phyloP scores from a whole-genome alignment of 305 asterid species.

The Fraxinus angustifolia region DNA sequence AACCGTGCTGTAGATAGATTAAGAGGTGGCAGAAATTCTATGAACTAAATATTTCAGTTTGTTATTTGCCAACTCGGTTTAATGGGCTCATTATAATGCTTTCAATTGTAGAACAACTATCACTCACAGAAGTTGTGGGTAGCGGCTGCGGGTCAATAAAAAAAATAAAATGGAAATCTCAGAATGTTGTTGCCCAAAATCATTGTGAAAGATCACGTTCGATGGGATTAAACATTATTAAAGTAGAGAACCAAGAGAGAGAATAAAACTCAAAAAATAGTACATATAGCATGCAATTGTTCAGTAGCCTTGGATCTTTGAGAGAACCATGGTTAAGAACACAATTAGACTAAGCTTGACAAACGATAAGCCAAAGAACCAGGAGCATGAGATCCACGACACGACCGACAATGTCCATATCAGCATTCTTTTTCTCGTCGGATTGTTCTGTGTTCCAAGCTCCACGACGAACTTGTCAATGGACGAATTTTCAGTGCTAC shows the following conservation, averaged over 20 bases:
- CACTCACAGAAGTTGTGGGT: background rate
- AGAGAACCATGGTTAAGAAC: conserved; percentile 33
- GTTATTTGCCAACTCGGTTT: background rate
- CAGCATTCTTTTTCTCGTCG: conserved; percentile 17
- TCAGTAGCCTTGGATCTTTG: conserved; percentile 34
- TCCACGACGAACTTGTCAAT: conserved; percentile 24
- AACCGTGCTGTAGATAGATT: background rate
- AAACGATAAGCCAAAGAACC: conserved; percentile 39
- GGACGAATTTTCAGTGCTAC: conserved; percentile 8
- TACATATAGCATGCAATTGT: background rate
- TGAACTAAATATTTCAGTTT: background rate
- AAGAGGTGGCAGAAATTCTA: background rate
- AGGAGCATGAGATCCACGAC: conserved; percentile 36
- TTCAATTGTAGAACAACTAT: background rate
- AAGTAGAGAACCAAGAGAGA: background rate
- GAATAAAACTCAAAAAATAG: background rate
- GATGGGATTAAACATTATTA: background rate
- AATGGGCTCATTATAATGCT: background rate
- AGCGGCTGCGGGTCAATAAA: no score
- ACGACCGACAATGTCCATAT: conserved; percentile 23
- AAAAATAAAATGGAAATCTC: background rate
- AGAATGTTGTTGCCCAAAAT: background rate
- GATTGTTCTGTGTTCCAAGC: conserved; percentile 22
- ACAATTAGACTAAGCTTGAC: conserved; percentile 33
- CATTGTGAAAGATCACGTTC: background rate